Evolutionary conservation across 805 yeast species (phyloP).

Genomic region (Saturnispora dispora): DNA sequence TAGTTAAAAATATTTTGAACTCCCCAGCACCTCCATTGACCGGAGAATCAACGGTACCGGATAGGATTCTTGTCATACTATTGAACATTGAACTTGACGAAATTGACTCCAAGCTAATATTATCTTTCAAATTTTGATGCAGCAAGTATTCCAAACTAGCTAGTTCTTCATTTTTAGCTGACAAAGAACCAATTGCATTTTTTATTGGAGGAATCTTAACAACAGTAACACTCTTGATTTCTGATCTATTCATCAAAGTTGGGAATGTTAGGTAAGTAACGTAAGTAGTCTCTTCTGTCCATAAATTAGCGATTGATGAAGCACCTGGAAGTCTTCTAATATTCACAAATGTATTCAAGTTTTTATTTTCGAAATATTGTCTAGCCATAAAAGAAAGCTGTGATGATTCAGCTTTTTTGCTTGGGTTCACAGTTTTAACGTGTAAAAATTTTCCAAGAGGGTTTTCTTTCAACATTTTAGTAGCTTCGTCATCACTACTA

Average conservation of each 20-base stretch:
- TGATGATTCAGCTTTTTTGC: conserved; percentile 33
- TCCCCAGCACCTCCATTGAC: conserved; percentile 89
- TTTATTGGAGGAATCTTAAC: conserved; percentile 72
- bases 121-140: conserved; percentile 34
- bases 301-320: conserved; percentile 59
- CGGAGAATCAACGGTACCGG: conserved; percentile 88
- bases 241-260: conserved; percentile 77
- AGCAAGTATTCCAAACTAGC: conserved; percentile 55
- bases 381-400: conserved; percentile 53
- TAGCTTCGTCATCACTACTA: conserved; percentile 46
- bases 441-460: conserved; percentile 68
- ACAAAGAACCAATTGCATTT: conserved; percentile 64
- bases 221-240: conserved; percentile 41
- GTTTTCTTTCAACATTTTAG: conserved; percentile 36
- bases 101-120: conserved; percentile 20
- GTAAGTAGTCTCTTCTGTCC: conserved; percentile 84
- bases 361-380: conserved; percentile 66
- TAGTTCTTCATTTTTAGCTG: conserved; percentile 63
- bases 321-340: conserved; percentile 68
- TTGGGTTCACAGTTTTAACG: conserved; percentile 66
- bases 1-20: conserved; percentile 55
- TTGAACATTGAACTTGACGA: conserved; percentile 37
- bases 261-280: conserved; percentile 75
- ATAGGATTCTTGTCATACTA: conserved; percentile 59
- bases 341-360: conserved; percentile 59